phyloP scores from a whole-genome alignment of 495 filamentous ascomycete species.

The Xylaria castorea region DNA sequence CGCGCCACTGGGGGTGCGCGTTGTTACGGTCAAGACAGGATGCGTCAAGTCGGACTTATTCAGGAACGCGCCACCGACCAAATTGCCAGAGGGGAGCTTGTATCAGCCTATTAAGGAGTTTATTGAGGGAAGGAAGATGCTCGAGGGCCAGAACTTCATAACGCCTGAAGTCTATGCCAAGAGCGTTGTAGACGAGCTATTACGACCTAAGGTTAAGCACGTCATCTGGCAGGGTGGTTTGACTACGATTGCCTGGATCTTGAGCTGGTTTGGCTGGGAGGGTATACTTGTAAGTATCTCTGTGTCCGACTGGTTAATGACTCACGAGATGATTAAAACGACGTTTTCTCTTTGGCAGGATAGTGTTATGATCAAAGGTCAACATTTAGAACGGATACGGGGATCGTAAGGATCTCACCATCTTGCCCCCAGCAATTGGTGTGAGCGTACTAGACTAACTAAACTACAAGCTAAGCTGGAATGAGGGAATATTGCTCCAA shows the following conservation, averaged over 20 bases:
- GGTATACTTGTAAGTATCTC: slow-evolving; percentile 35
- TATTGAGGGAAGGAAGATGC: slow-evolving; percentile 38
- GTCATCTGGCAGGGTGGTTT: slow-evolving; percentile 34
- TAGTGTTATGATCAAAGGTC: background rate
- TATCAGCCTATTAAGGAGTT: slow-evolving; percentile 34
- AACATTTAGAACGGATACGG: slow-evolving; percentile 12
- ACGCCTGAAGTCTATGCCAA: slow-evolving; percentile 31
- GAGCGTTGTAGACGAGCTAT: slow-evolving; percentile 29
- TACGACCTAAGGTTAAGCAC: slow-evolving; percentile 29
- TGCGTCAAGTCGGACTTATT: slow-evolving; percentile 33
- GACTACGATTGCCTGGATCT: slow-evolving; percentile 33
- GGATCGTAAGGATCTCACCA: background rate
- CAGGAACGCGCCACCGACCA: slow-evolving; percentile 29
- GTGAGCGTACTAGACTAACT: background rate
- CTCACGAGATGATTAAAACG: background rate
- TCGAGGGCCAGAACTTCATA: slow-evolving; percentile 18
- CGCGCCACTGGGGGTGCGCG: slow-evolving; percentile 55
- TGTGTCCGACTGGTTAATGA: background rate
- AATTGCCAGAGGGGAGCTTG: slow-evolving; percentile 34
- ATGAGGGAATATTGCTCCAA: background rate
- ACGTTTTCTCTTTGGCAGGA: background rate
- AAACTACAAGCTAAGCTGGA: background rate
- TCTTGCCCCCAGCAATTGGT: background rate
- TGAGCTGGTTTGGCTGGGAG: slow-evolving; percentile 41
- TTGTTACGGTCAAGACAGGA: slow-evolving; percentile 43